These are phyloP conservation scores for Neurospora sp. DNA, from an alignment of 495 filamentous ascomycete genomes.

Conservation along the genomic window DNA sequence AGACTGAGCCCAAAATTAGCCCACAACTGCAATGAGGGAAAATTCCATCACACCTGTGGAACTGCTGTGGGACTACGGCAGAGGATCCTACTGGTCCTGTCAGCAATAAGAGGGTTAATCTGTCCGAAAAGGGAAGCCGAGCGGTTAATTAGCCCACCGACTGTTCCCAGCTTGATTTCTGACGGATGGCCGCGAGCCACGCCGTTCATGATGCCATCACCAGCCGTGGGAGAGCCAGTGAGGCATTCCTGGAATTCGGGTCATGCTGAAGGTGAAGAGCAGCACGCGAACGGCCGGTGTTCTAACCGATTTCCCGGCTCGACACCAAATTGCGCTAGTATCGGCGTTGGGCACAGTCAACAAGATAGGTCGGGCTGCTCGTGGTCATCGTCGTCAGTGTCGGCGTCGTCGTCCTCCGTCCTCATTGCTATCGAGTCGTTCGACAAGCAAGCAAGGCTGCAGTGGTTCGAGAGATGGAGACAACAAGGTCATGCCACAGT, in stretches of 20 bases:
- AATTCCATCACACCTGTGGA: conserved; percentile 12
- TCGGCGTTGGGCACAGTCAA: background rate
- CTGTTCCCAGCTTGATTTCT: background rate
- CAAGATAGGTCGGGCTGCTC: background rate
- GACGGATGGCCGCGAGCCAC: background rate
- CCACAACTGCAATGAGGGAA: conserved; percentile 15
- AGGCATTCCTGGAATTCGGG: background rate
- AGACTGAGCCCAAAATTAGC: conserved; percentile 19
- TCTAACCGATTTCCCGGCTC: background rate
- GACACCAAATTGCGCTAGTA: background rate
- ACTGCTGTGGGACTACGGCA: background rate
- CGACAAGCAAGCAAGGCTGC: background rate
- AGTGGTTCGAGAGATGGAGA: background rate
- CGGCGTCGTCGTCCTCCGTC: background rate
- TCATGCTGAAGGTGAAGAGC: background rate
- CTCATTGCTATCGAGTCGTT: background rate
- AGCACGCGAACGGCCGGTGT: background rate
- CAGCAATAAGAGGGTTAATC: conserved; percentile 3
- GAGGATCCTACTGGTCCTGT: background rate
- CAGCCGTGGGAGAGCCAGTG: background rate
- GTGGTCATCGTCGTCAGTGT: background rate
- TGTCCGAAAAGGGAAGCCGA: conserved; percentile 8
- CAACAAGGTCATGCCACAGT: background rate
- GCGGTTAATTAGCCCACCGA: conserved; percentile 26
- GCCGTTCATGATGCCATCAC: background rate